Percentiles rank a stretch among this genome's conserved stretches.
Conservation (phyloP, 768 basidiomycete species). For the Neoboletus brunneissimus region DNA sequence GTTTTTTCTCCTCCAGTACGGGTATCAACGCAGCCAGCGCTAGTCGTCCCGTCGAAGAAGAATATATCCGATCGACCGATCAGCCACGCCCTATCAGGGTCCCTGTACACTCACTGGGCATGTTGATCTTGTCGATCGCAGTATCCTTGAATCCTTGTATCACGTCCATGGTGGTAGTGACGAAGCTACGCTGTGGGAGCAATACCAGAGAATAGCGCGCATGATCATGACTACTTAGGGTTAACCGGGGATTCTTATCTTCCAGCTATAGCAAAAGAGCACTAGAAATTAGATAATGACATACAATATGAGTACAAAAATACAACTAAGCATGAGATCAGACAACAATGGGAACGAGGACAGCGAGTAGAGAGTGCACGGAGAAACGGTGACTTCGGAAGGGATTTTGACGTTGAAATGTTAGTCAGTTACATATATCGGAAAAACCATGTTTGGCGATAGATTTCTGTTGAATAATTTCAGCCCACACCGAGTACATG, state of each 20-base stretch:
- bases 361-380: neutral
- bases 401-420: neutral
- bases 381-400: no score
- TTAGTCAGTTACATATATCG: constrained; percentile 31
- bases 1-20: constrained; percentile 45
- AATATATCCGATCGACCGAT: constrained; percentile 1
- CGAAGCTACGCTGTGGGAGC: neutral
- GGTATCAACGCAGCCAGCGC: constrained; percentile 50
- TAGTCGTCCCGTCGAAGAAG: constrained; percentile 20
- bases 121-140: constrained; percentile 31
- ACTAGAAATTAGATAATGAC: neutral
- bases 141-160: constrained; percentile 33
- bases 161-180: constrained; percentile 33
- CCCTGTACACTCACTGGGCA: constrained; percentile 32
- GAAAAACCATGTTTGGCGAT: constrained; percentile 82
- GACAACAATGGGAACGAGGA: neutral
- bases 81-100: neutral
- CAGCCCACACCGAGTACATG: constrained; percentile 84
- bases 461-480: constrained; percentile 72
- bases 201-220: neutral
- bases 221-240: no score
- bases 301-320: neutral
- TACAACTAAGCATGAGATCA: neutral
- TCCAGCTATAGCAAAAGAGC: no score
- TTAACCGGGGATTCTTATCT: no score